phyloP scores from a whole-genome alignment of 2,329 filamentous ascomycete genomes.

The Phoma herbarum region DNA sequence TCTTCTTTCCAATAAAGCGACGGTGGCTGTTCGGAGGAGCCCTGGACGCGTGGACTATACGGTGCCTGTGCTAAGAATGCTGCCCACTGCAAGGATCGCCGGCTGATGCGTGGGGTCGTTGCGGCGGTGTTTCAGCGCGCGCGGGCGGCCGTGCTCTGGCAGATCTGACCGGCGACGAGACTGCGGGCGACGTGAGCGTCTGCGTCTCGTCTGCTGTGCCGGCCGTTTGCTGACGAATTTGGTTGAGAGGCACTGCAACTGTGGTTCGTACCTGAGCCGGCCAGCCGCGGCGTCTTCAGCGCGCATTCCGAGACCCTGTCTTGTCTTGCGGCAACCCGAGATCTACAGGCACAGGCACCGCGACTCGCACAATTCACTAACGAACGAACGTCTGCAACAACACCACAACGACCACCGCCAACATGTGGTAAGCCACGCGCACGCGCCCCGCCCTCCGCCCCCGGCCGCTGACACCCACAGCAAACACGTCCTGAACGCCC shows the following conservation, averaged over 20 bases:
- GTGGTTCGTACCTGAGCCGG: not conserved
- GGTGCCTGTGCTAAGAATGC: conserved; percentile 40
- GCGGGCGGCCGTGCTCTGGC: conserved; percentile 12
- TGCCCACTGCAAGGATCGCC: conserved; percentile 32
- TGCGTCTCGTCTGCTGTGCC: too few relatives aligned
- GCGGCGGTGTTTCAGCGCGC: conserved; percentile 36
- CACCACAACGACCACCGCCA: not conserved
- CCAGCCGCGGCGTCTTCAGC: not conserved
- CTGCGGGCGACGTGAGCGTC: not conserved
- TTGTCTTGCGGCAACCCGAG: not conserved
- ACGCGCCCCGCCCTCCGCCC: conserved; percentile 21
- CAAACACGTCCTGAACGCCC: conserved; percentile 98
- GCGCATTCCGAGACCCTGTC: not conserved
- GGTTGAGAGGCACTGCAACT: not conserved
- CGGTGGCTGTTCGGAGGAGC: conserved; percentile 12
- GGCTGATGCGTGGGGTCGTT: conserved; percentile 34
- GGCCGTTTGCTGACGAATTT: not conserved
- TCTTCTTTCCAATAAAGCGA: too few relatives aligned
- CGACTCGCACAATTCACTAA: not conserved
- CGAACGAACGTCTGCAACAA: not conserved
- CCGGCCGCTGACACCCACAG: conserved; percentile 58
- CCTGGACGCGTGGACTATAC: conserved; percentile 30
- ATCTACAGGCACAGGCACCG: not conserved
- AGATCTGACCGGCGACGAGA: not conserved
- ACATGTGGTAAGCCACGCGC: conserved; percentile 40